Evolutionary conservation across 1,284 basidiomycete genomes (phyloP).

Genomic region (Phlebopus sp.): DNA sequence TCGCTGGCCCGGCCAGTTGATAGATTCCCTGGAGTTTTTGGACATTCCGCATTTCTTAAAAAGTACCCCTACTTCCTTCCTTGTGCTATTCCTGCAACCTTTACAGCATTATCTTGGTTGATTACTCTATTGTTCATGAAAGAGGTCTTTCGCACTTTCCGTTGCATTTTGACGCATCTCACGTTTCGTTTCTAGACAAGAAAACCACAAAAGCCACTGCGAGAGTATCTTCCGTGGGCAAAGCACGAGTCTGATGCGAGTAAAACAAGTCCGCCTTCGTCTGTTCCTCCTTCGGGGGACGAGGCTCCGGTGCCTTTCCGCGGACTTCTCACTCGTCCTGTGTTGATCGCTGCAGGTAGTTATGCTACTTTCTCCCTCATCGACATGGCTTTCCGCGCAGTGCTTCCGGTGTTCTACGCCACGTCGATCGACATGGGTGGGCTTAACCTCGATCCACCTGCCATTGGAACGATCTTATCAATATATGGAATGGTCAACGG

Average conservation of each 20-base stretch:
- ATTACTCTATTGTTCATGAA: conserved; percentile 48
- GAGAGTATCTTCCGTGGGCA: conserved; percentile 22
- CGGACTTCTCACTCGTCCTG: conserved; percentile 34
- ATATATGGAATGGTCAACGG: conserved; percentile 40
- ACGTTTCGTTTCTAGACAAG: conserved; percentile 17
- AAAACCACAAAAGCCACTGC: conserved; percentile 10
- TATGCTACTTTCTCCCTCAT: conserved; percentile 41
- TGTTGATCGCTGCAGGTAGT: conserved; percentile 40
- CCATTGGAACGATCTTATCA: conserved; percentile 42
- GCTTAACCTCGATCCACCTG: conserved; percentile 36
- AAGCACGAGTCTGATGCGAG: not conserved
- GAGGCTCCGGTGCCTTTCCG: conserved; percentile 34
- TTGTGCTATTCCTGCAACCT: conserved; percentile 50
- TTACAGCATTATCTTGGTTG: conserved; percentile 46
- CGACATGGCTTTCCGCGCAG: conserved; percentile 37
- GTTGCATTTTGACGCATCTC: not conserved
- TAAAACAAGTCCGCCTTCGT: not conserved
- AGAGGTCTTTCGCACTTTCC: conserved; percentile 46
- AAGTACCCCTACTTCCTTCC: conserved; percentile 68
- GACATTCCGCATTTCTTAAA: conserved; percentile 46
- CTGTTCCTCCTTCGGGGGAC: not conserved
- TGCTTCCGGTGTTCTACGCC: conserved; percentile 45
- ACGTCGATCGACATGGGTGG: conserved; percentile 43
- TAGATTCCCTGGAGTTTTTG: conserved; percentile 54
- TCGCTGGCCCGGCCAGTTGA: conserved; percentile 55